Evolutionary conservation across 192 early-diverging fungal genomes (phyloP).

Genomic region (Helicostylum pulchrum): DNA sequence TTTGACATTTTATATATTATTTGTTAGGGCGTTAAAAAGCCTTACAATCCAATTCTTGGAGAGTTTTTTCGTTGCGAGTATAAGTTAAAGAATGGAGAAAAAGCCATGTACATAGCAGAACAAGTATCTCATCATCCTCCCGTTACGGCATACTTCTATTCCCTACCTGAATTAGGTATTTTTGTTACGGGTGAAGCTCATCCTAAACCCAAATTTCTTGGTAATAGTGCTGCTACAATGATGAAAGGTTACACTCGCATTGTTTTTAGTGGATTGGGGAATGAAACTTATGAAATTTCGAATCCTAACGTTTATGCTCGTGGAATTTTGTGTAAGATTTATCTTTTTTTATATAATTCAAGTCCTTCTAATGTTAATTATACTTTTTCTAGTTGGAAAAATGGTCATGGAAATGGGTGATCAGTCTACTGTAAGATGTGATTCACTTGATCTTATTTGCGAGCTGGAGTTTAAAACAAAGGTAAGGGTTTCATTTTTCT

Average conservation of each 20-base stretch:
- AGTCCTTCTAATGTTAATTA: not conserved
- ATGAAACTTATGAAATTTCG: conserved; percentile 75
- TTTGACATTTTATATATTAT: not conserved
- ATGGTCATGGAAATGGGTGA: conserved; percentile 91
- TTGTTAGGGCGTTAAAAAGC: conserved; percentile 81
- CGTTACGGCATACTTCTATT: conserved; percentile 77
- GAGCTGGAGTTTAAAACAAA: conserved; percentile 87
- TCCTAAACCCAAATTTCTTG: conserved; percentile 83
- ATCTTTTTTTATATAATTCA: not conserved
- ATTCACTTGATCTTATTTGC: conserved; percentile 66
- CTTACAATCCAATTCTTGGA: conserved; percentile 91
- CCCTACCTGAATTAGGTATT: conserved; percentile 75
- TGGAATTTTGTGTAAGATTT: conserved; percentile 58
- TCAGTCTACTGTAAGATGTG: conserved; percentile 62
- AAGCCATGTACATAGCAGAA: conserved; percentile 77
- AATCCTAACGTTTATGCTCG: conserved; percentile 91
- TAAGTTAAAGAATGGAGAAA: conserved; percentile 60
- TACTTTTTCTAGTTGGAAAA: conserved; percentile 59
- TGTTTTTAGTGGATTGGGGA: conserved; percentile 50
- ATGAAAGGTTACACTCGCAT: conserved; percentile 71
- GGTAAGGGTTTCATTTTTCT: conserved; percentile 43
- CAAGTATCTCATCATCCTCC: conserved; percentile 94
- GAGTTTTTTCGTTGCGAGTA: conserved; percentile 84
- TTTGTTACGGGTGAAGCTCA: conserved; percentile 72
- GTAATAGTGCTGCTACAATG: conserved; percentile 85